A percentile compares a stretch with the other conserved stretches of the same genome.
phyloP scores from a whole-genome alignment of 1,139 yeast genomes.

The Citeromyces hawaiiensis region DNA sequence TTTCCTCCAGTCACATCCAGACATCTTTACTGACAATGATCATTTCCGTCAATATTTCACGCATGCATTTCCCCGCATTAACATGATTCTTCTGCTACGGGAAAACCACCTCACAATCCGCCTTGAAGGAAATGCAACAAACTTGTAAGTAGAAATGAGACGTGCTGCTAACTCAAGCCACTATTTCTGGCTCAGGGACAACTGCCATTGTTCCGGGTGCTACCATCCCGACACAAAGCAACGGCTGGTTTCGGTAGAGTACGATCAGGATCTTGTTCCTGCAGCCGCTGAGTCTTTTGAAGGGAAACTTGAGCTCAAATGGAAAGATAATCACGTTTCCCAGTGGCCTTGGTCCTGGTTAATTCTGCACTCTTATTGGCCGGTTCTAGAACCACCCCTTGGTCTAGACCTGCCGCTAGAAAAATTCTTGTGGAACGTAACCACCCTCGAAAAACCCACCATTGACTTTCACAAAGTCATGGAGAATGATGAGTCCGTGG shows the following conservation, averaged over 20 bases:
- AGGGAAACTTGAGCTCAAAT: conserved; percentile 14
- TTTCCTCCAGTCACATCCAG: too few relatives aligned
- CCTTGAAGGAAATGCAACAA: background rate
- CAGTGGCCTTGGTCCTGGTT: conserved; percentile 39
- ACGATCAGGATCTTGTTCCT: conserved; percentile 27
- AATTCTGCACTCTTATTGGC: conserved; percentile 43
- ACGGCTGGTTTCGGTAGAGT: conserved; percentile 36
- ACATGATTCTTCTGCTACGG: background rate
- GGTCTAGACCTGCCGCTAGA: too few relatives aligned
- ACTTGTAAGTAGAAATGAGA: conserved; percentile 1
- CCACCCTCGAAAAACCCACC: conserved; percentile 31
- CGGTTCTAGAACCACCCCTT: conserved; percentile 26
- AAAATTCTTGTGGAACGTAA: conserved; percentile 34
- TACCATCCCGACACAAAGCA: conserved; percentile 52
- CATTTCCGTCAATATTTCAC: too few relatives aligned
- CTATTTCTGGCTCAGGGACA: conserved; percentile 58
- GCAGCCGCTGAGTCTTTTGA: background rate
- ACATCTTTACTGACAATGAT: too few relatives aligned
- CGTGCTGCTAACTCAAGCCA: conserved; percentile 17
- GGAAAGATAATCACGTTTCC: conserved; percentile 44
- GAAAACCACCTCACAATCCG: background rate
- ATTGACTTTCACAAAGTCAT: conserved; percentile 38
- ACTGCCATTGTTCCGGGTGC: conserved; percentile 53
- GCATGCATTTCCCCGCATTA: background rate
- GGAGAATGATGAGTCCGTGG: conserved; percentile 30